These are phyloP conservation scores for Pseudogymnoascus verrucosus DNA, from an alignment of 2,329 filamentous ascomycete species.

Conservation along the genomic window DNA sequence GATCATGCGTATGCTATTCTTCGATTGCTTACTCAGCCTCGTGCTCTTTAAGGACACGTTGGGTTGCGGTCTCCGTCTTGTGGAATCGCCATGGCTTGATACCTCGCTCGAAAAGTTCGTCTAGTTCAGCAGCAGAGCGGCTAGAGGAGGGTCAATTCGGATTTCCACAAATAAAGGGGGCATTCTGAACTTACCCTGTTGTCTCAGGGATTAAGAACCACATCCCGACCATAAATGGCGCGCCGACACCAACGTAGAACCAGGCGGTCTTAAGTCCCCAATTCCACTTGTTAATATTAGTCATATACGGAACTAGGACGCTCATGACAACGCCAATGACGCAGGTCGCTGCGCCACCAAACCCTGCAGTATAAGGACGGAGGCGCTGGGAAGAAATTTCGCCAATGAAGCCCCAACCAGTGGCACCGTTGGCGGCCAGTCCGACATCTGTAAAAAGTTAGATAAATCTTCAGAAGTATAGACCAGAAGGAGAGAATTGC, in stretches of 20 bases:
- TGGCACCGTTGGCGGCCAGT: conserved; percentile 8
- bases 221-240: conserved; percentile 14
- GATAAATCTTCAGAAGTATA: not conserved
- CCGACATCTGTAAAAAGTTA: not conserved
- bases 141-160: conserved; percentile 12
- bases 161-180: not conserved
- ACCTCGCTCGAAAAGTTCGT: conserved; percentile 21
- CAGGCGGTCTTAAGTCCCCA: conserved; percentile 47
- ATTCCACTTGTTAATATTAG: conserved; percentile 79
- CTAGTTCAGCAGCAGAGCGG: conserved; percentile 21
- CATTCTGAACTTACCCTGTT: not conserved
- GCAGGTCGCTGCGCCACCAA: conserved; percentile 23
- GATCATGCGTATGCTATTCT: not conserved
- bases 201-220: conserved; percentile 19
- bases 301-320: conserved; percentile 85
- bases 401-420: conserved; percentile 21
- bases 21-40: not conserved
- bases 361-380: conserved; percentile 19
- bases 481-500: not conserved
- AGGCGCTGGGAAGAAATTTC: conserved; percentile 21
- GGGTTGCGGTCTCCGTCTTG: conserved; percentile 15
- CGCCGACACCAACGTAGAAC: conserved; percentile 17
- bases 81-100: conserved; percentile 18
- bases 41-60: conserved; percentile 3
- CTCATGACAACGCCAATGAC: conserved; percentile 76